Evolutionary conservation across 352 stramenopile genomes (phyloP).

Genomic region (Globisporangium cederbergense): DNA sequence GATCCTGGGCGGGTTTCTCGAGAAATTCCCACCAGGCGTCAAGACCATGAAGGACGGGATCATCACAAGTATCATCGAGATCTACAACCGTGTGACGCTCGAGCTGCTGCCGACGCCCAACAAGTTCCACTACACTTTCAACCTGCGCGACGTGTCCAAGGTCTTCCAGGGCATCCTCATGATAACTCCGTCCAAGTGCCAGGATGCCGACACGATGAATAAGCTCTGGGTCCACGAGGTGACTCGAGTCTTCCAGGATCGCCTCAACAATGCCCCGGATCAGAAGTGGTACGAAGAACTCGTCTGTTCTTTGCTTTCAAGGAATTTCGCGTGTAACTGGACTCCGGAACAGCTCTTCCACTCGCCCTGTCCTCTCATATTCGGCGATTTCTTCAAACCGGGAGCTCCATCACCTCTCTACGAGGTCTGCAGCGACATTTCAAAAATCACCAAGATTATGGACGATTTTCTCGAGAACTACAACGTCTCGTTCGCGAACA

Average conservation of each 20-base stretch:
- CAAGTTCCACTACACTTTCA: constrained; percentile 95
- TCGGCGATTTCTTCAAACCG: constrained; percentile 91
- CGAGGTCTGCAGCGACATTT: constrained; percentile 79
- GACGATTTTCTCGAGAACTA: constrained; percentile 94
- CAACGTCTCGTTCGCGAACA: constrained; percentile 91
- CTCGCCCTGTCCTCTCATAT: constrained; percentile 81
- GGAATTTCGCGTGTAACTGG: constrained; percentile 80
- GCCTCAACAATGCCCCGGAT: constrained; percentile 85
- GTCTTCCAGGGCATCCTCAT: constrained; percentile 96
- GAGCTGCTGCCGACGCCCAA: constrained; percentile 92
- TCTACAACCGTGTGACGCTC: constrained; percentile 91
- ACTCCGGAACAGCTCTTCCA: constrained; percentile 86
- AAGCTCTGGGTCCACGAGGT: constrained; percentile 92
- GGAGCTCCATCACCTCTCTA: constrained; percentile 75
- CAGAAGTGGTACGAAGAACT: constrained; percentile 91
- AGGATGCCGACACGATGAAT: constrained; percentile 80
- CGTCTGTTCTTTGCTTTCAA: constrained; percentile 73
- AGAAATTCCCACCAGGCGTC: constrained; percentile 85
- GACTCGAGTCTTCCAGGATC: constrained; percentile 92
- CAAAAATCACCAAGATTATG: constrained; percentile 83
- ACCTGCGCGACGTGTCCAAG: constrained; percentile 94
- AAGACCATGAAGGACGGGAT: constrained; percentile 76
- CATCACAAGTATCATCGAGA: constrained; percentile 90
- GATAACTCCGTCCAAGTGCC: constrained; percentile 83
- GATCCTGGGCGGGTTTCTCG: constrained; percentile 92